These are phyloP conservation scores for Ogataea angusta DNA, from an alignment of 805 yeast species.

Conservation along the genomic window DNA sequence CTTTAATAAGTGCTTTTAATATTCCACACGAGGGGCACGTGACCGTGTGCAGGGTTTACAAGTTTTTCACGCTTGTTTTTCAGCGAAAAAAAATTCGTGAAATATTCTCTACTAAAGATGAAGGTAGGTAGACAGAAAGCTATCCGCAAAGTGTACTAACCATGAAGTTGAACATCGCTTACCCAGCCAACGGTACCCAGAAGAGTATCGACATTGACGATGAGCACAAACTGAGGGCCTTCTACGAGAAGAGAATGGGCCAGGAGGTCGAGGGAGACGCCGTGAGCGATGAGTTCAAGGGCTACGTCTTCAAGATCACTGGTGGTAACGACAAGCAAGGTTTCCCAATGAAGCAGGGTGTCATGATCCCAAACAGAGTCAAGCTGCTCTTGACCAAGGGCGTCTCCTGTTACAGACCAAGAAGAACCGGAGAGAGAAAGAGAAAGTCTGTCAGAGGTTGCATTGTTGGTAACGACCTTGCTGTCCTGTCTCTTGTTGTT, in stretches of 20 bases:
- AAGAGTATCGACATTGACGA: conserved; percentile 97
- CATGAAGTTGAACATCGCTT: conserved; percentile 91
- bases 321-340: conserved; percentile 99
- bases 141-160: conserved; percentile 30
- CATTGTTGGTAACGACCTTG: conserved; percentile 95
- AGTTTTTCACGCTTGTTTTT: conserved; percentile 10
- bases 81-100: conserved; percentile 13
- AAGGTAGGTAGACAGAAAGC: conserved; percentile 16
- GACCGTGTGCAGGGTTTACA: conserved; percentile 2
- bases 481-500: conserved; percentile 89
- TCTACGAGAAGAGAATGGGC: conserved; percentile 99
- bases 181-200: conserved; percentile 99
- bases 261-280: conserved; percentile 99
- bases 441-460: conserved; percentile 99
- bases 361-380: conserved; percentile 99
- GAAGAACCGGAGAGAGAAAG: conserved; percentile 99
- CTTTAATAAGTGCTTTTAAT: background rate
- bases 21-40: conserved; percentile 1
- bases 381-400: conserved; percentile 91
- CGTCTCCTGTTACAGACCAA: conserved; percentile 99
- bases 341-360: conserved; percentile 99
- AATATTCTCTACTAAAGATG: conserved; percentile 11
- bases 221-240: conserved; percentile 96
- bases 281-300: conserved; percentile 98
- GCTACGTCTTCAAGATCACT: conserved; percentile 96